Evolutionary conservation across 1,284 basidiomycete species (phyloP).

Genomic region (Ganoderma sp.): DNA sequence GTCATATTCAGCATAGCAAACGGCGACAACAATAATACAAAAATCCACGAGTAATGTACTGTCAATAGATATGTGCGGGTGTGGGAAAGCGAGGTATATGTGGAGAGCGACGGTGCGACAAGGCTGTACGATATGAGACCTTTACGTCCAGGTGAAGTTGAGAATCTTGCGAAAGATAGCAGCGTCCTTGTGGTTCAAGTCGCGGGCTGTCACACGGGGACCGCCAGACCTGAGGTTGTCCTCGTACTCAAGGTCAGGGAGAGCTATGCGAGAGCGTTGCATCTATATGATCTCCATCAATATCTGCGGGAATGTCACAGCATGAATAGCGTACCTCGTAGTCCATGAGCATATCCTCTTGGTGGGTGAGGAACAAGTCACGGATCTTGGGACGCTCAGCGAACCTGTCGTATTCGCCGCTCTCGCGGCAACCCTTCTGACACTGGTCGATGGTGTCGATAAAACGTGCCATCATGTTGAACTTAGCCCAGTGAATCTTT

Average conservation of each 20-base stretch:
- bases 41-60: conserved; percentile 34
- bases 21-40: conserved; percentile 37
- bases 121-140: conserved; percentile 9
- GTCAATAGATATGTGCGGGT: conserved; percentile 35
- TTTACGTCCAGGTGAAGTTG: conserved; percentile 39
- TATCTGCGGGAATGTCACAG: too few relatives aligned
- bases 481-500: conserved; percentile 86
- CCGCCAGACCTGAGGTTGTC: conserved; percentile 28
- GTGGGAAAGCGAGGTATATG: conserved; percentile 36
- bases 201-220: conserved; percentile 31
- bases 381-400: conserved; percentile 46
- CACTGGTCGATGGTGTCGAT: conserved; percentile 72
- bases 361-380: conserved; percentile 56
- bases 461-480: conserved; percentile 82
- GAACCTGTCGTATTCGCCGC: conserved; percentile 60
- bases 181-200: conserved; percentile 36
- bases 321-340: conserved; percentile 54
- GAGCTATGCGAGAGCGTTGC: conserved; percentile 60
- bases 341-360: conserved; percentile 58
- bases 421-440: conserved; percentile 70
- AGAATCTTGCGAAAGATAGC: conserved; percentile 39
- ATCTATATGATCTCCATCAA: conserved; percentile 47
- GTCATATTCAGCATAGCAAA: conserved; percentile 37
- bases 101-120: conserved; percentile 26
- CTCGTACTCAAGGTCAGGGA: conserved; percentile 35